phyloP scores from a whole-genome alignment of 179 eudicot species.

The Patellifolia procumbens region DNA sequence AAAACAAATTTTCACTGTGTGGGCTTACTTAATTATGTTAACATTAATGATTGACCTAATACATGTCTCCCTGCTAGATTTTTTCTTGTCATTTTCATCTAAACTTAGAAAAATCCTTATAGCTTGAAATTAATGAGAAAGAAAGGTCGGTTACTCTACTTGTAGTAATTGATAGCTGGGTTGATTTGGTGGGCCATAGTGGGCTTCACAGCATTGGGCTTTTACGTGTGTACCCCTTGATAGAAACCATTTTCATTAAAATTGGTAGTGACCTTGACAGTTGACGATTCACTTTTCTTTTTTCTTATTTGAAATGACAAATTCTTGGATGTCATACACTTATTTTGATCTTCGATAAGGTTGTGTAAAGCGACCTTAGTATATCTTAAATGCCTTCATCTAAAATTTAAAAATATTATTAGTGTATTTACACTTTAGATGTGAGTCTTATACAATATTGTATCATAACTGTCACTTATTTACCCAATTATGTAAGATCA shows the following conservation, averaged over 20 bases:
- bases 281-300: not conserved
- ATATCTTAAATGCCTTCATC: too few relatives aligned
- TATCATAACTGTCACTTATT: too few relatives aligned
- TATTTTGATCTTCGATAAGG: too few relatives aligned
- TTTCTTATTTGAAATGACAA: not conserved
- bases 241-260: not conserved
- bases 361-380: too few relatives aligned
- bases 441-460: too few relatives aligned
- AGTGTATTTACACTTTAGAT: too few relatives aligned
- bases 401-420: too few relatives aligned
- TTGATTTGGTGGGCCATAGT: slow-evolving; percentile 22
- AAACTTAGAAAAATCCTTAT: not conserved
- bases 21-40: not conserved
- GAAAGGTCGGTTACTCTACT: not conserved
- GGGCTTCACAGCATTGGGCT: slow-evolving; percentile 15
- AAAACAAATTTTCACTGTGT: too few relatives aligned
- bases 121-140: not conserved
- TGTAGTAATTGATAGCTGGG: not conserved
- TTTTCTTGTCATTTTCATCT: slow-evolving; percentile 12
- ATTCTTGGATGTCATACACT: too few relatives aligned
- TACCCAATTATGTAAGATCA: too few relatives aligned
- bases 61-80: slow-evolving; percentile 9
- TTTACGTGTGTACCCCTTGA: slow-evolving; percentile 29
- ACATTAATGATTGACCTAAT: not conserved
- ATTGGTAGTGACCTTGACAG: slow-evolving; percentile 2